Conservation (phyloP, 2,329 filamentous ascomycete genomes). For the Xylaria sp. region DNA sequence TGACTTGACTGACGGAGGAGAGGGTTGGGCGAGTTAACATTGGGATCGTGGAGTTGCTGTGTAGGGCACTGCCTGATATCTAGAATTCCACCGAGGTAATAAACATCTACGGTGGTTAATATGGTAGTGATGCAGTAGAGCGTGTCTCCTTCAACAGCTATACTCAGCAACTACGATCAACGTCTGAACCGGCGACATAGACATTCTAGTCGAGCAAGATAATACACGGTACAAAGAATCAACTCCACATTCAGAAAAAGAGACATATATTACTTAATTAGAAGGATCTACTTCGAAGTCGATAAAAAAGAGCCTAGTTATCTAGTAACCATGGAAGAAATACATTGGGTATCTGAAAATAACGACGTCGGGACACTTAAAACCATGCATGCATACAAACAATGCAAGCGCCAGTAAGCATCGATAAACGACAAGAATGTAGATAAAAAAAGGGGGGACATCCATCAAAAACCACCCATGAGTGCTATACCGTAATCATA, state of each 20-base stretch:
- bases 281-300: background rate
- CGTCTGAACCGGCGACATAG: too few species aligned
- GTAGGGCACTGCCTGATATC: too few species aligned
- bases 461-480: background rate
- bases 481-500: background rate
- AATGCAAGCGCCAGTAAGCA: background rate
- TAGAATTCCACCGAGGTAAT: too few species aligned
- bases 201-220: too few species aligned
- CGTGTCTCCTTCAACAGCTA: too few species aligned
- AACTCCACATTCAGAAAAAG: background rate
- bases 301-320: background rate
- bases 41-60: background rate
- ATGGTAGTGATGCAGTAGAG: too few species aligned
- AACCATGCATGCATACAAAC: background rate
- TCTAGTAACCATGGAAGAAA: background rate
- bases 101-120: too few species aligned
- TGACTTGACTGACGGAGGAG: background rate
- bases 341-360: background rate
- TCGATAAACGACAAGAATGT: background rate
- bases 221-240: too few species aligned
- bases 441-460: background rate
- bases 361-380: background rate
- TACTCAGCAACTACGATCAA: too few species aligned
- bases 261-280: background rate
- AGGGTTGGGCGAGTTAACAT: background rate